Evolutionary conservation across 129 eudicot species (phyloP), one percentile per base, ranked within the genome.

Genomic region (Calendula officinalis): DNA sequence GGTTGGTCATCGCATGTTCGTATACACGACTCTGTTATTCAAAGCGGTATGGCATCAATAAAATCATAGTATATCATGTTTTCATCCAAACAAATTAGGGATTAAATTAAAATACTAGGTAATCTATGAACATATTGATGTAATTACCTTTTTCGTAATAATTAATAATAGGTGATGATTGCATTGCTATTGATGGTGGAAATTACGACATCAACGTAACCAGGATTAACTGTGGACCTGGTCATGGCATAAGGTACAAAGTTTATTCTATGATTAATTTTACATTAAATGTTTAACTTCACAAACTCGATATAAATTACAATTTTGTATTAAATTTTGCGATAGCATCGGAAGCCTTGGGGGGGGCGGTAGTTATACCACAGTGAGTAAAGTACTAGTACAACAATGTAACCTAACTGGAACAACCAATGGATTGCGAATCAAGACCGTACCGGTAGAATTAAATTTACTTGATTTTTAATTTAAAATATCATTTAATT

Each of bases 321-420:
- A 2, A 6, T 41, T 5, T 41, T 6, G 10, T 5, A 41, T 11
- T 41, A 41, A 41, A 7, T 41, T 22, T 50, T 4, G 7, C 16
- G 36, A 38, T 48, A 79, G 89, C 47, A 65, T 79, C 3, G 85
- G 85, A 68, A 79, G 82, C 56, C 71, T 83, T 3, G 89, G 89
- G 14, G 17, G 22, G 40, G 6, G 47, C 9, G 74, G 69, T 27
- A 22, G 9, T 8, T 5, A 27, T 44, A 72, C 66, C 0, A 59
- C 38, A 41, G 89, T 83, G 42, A 74, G 73, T 67, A 22, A 53
- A 12, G 52, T 80, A 27, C 56, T 7, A 9, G 80, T 83, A 5
- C 53, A 34, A 45, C 38, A 70, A 5, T 76, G 89, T 65, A 76
- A 48, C 39, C 39, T 83, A 38, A 66, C 66, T 3, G 71, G 71